These are phyloP conservation scores for Colletotrichum kahawae DNA, from an alignment of 2,329 filamentous ascomycete species.

Conservation along the genomic window DNA sequence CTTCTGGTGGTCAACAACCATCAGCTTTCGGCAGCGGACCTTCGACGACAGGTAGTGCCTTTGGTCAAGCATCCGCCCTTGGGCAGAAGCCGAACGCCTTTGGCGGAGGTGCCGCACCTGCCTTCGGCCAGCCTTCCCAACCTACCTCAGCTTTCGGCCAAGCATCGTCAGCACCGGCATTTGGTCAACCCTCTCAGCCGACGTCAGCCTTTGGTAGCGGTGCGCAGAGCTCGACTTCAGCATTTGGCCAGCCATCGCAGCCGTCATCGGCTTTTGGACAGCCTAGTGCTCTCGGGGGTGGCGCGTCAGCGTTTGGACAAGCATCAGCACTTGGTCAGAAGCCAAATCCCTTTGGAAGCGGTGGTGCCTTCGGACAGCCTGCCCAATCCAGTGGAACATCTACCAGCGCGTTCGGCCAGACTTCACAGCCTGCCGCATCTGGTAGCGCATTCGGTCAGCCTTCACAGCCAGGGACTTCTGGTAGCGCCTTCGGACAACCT, in stretches of 20 bases:
- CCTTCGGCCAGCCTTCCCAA: constrained; percentile 46
- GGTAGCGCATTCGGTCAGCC: constrained; percentile 41
- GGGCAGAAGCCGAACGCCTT: constrained; percentile 33
- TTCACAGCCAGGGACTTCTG: constrained; percentile 29
- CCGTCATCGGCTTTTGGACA: constrained; percentile 36
- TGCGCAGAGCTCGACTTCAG: constrained; percentile 35
- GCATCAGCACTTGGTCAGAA: constrained; percentile 39
- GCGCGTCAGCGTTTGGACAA: constrained; percentile 38
- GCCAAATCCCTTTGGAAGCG: constrained; percentile 41
- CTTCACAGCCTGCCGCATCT: constrained; percentile 1
- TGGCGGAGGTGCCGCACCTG: constrained; percentile 25
- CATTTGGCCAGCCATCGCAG: constrained; percentile 42
- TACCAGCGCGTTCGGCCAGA: background rate
- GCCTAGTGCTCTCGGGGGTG: constrained; percentile 26
- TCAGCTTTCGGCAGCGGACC: constrained; percentile 2
- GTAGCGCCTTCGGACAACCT: constrained; percentile 16
- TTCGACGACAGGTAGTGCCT: constrained; percentile 34
- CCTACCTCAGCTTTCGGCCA: constrained; percentile 40
- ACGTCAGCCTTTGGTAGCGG: constrained; percentile 38
- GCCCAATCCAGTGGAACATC: constrained; percentile 13
- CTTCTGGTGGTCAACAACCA: background rate
- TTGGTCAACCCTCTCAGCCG: constrained; percentile 25
- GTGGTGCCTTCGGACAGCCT: constrained; percentile 19
- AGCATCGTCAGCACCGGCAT: constrained; percentile 34
- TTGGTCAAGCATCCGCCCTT: constrained; percentile 47